Conservation (phyloP, 768 basidiomycete genomes). For the Russula sp. region DNA sequence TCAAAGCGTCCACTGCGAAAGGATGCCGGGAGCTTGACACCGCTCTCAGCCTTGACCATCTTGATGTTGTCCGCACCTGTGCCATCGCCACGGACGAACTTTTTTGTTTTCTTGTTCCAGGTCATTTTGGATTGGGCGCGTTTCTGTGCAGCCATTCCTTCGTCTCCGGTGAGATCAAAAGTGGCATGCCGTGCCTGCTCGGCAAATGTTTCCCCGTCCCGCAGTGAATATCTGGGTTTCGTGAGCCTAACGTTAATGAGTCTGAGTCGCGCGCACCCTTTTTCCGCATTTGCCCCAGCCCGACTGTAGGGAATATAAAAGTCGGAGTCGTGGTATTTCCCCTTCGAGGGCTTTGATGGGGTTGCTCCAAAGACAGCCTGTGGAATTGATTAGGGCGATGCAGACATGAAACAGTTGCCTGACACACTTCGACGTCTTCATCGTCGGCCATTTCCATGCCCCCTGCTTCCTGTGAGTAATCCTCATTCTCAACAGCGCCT, state of each 20-base stretch:
- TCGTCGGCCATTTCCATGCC: constrained; percentile 71
- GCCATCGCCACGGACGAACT: constrained; percentile 81
- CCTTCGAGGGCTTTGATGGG: constrained; percentile 31
- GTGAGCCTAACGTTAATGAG: constrained; percentile 1
- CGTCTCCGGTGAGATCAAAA: constrained; percentile 81
- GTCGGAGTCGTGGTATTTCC: constrained; percentile 64
- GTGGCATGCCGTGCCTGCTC: constrained; percentile 73
- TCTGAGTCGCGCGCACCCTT: constrained; percentile 57
- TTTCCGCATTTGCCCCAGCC: constrained; percentile 79
- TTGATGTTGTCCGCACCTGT: constrained; percentile 89
- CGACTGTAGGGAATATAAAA: constrained; percentile 93
- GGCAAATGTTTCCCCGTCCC: constrained; percentile 80
- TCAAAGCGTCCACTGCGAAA: constrained; percentile 93
- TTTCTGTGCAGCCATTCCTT: constrained; percentile 50
- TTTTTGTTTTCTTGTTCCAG: constrained; percentile 98
- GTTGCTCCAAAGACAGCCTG: constrained; percentile 20
- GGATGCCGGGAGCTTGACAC: constrained; percentile 80
- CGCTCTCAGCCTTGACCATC: constrained; percentile 88
- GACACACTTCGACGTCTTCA: constrained; percentile 61
- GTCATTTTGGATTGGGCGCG: constrained; percentile 47
- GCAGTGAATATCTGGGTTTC: constrained; percentile 68
- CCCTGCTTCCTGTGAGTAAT: constrained; percentile 23
- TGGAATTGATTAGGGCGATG: constrained; percentile 30
- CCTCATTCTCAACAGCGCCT: constrained; percentile 30
- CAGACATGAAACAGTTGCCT: constrained; percentile 60